These are phyloP conservation scores for Glebionis coronaria DNA, from an alignment of 129 eudicot species.

Conservation along the genomic window DNA sequence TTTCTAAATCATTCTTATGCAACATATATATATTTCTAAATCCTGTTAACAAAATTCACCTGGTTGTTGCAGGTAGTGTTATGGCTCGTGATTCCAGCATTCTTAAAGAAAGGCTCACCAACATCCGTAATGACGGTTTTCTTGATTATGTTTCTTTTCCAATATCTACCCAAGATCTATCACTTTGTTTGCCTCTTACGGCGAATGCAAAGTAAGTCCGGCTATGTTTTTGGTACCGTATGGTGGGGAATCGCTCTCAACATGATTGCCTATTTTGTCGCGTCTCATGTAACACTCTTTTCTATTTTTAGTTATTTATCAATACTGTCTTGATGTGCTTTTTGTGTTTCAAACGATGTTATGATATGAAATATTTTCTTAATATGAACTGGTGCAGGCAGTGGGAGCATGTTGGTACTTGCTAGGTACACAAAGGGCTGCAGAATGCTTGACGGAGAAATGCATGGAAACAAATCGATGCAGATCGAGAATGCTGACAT, in stretches of 20 bases:
- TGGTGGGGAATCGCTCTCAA: conserved; percentile 97
- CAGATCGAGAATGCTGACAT: conserved; percentile 35
- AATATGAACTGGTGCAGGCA: conserved; percentile 12
- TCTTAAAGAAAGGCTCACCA: conserved; percentile 54
- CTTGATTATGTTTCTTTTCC: conserved; percentile 62
- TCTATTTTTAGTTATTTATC: not conserved
- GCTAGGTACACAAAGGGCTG: conserved; percentile 74
- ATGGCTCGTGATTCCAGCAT: conserved; percentile 66
- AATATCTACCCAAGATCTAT: conserved; percentile 75
- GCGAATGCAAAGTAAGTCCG: conserved; percentile 76
- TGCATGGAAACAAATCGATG: conserved; percentile 40
- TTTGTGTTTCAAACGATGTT: not conserved
- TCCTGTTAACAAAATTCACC: too few relatives aligned
- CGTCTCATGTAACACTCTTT: conserved; percentile 60
- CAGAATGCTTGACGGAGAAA: conserved; percentile 58
- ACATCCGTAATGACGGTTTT: conserved; percentile 59
- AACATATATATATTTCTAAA: too few relatives aligned
- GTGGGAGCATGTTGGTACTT: conserved; percentile 94
- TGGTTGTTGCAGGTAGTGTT: conserved; percentile 50
- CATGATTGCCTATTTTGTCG: conserved; percentile 76
- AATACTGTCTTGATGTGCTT: not conserved
- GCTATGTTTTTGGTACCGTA: conserved; percentile 75
- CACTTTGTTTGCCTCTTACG: conserved; percentile 70
- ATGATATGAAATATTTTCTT: not conserved
- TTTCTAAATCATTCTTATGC: too few relatives aligned